Evolutionary conservation across 2,329 filamentous ascomycete species (phyloP).

Genomic region (Scopulariopsis brevicaulis): DNA sequence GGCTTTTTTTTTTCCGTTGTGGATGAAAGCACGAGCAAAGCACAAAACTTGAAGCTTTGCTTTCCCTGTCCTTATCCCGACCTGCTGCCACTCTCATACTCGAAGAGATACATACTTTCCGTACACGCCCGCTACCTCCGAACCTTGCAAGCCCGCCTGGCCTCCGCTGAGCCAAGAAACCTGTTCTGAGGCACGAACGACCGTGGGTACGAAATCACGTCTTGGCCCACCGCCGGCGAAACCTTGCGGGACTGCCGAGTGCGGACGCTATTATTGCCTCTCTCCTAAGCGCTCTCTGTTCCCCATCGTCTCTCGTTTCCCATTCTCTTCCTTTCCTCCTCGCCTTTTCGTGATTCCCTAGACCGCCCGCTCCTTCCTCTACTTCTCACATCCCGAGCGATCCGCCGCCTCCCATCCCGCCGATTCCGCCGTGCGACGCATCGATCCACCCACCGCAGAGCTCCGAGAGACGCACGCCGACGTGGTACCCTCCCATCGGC

Average conservation of each 20-base stretch:
- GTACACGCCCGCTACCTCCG: neutral
- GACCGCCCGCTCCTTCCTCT: neutral
- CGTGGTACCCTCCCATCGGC: neutral
- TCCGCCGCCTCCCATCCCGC: neutral
- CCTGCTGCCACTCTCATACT: neutral
- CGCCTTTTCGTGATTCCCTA: neutral
- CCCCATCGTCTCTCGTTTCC: neutral
- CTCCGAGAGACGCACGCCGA: neutral
- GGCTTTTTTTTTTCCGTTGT: too few species aligned
- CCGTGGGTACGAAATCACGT: neutral
- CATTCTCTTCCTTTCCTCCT: neutral
- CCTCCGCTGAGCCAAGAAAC: neutral
- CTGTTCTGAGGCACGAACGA: neutral
- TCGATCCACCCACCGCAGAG: neutral
- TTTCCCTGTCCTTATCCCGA: neutral
- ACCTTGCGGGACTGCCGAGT: neutral
- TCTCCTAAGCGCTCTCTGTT: neutral
- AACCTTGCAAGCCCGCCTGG: neutral
- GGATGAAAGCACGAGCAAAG: neutral
- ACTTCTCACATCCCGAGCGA: neutral
- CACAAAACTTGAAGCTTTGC: neutral
- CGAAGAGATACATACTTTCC: neutral
- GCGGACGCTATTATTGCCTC: too few species aligned
- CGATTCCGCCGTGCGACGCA: neutral
- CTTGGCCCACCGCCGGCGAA: neutral